A percentile compares a stretch with the other conserved stretches of the same genome.
These are phyloP conservation scores for Pisolithus orientalis DNA, from an alignment of 768 basidiomycete species.

Conservation along the genomic window DNA sequence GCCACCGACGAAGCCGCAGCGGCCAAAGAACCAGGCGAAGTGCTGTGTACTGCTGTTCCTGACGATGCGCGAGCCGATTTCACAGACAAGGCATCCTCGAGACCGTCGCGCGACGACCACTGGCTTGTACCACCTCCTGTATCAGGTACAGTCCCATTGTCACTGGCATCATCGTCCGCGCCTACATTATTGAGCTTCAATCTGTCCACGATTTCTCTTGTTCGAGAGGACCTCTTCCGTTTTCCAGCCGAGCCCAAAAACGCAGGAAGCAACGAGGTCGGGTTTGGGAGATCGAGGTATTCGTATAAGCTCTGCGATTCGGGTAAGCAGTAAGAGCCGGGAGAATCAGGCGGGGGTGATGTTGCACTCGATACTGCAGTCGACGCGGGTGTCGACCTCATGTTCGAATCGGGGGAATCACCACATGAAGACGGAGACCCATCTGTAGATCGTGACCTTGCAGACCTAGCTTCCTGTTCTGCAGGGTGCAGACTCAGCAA, in stretches of 20 bases:
- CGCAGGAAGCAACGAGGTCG: constrained; percentile 17
- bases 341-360: neutral
- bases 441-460: neutral
- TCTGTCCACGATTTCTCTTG: constrained; percentile 25
- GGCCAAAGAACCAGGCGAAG: neutral
- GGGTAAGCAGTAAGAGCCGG: neutral
- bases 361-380: neutral
- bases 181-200: constrained; percentile 3
- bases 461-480: neutral
- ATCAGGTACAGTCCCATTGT: neutral
- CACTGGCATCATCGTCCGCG: neutral
- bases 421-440: neutral
- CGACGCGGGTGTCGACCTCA: neutral
- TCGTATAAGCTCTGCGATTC: neutral
- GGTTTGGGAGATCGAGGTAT: neutral
- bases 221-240: constrained; percentile 19
- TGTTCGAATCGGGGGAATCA: neutral
- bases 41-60: neutral
- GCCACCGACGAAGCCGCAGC: neutral
- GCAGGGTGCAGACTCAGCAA: neutral
- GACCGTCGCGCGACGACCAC: neutral
- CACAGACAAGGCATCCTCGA: neutral
- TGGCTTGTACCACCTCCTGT: neutral
- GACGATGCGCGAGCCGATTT: neutral
- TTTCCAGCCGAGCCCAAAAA: constrained; percentile 15